phyloP scores from a whole-genome alignment of 306 rosid species.

The Alnus rubra region DNA sequence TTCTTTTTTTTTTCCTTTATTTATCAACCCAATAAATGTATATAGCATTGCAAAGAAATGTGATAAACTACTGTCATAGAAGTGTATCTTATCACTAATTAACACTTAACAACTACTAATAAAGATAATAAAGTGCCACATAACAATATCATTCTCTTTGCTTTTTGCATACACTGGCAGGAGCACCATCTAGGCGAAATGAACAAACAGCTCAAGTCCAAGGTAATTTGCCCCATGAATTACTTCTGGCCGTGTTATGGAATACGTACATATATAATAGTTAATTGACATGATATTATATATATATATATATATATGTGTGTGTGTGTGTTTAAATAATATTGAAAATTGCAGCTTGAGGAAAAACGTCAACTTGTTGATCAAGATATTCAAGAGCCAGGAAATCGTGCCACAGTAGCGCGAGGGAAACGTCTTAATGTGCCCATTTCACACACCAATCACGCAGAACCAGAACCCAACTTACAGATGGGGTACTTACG shows the following conservation, averaged over 20 bases:
- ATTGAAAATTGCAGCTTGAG: conserved; percentile 36
- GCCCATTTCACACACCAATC: conserved; percentile 18
- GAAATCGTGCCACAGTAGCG: conserved; percentile 6
- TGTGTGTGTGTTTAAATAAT: neutral
- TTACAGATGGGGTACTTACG: conserved; percentile 20
- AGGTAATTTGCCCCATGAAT: conserved; percentile 43
- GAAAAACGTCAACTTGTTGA: conserved; percentile 23
- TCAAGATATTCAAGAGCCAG: conserved; percentile 7
- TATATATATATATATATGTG: no score
- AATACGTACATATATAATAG: neutral
- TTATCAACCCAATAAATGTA: no score
- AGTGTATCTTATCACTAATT: no score
- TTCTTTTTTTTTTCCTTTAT: neutral
- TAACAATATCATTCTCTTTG: neutral
- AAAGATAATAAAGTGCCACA: no score
- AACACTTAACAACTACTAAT: no score
- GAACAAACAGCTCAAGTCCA: conserved; percentile 50
- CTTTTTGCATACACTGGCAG: conserved; percentile 32
- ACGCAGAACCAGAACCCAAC: conserved; percentile 15
- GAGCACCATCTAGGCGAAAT: conserved; percentile 47
- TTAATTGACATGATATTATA: no score
- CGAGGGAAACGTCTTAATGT: neutral
- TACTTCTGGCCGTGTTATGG: neutral
- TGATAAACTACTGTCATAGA: no score
- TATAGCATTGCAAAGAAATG: no score